These are phyloP conservation scores for Teratosphaeria nubilosa DNA, from an alignment of 2,329 filamentous ascomycete species.

Conservation along the genomic window DNA sequence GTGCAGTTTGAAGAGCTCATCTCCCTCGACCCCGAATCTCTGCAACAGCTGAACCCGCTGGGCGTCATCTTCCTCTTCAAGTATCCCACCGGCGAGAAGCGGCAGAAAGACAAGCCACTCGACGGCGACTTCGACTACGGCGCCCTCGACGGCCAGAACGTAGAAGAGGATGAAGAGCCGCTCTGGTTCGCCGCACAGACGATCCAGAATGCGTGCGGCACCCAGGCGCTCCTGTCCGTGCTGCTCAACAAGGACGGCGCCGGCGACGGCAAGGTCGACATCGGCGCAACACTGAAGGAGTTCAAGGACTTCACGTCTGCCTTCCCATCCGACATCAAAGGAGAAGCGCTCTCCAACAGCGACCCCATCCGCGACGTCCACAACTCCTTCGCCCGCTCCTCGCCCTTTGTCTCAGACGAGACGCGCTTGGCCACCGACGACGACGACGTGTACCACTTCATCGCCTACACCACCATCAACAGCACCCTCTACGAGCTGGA, in stretches of 20 bases:
- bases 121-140: constrained; percentile 74
- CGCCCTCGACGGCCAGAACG: constrained; percentile 46
- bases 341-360: constrained; percentile 61
- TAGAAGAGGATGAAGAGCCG: constrained; percentile 26
- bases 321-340: constrained; percentile 60
- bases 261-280: constrained; percentile 46
- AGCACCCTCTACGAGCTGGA: constrained; percentile 86
- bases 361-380: constrained; percentile 54
- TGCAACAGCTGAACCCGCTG: constrained; percentile 47
- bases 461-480: constrained; percentile 79
- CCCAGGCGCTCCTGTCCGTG: constrained; percentile 85
- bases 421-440: constrained; percentile 58
- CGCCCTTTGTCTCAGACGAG: constrained; percentile 89
- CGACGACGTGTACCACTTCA: constrained; percentile 95
- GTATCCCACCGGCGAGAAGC: constrained; percentile 64
- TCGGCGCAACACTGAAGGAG: constrained; percentile 59
- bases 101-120: constrained; percentile 51
- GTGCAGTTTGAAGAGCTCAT: constrained; percentile 97
- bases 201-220: constrained; percentile 97
- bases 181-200: constrained; percentile 95
- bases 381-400: constrained; percentile 81
- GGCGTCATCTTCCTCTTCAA: constrained; percentile 99
- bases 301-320: constrained; percentile 84
- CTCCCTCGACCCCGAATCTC: constrained; percentile 67
- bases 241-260: constrained; percentile 66